Evolutionary conservation across 2,329 filamentous ascomycete species (phyloP).

Genomic region (Penicillium frequentans): DNA sequence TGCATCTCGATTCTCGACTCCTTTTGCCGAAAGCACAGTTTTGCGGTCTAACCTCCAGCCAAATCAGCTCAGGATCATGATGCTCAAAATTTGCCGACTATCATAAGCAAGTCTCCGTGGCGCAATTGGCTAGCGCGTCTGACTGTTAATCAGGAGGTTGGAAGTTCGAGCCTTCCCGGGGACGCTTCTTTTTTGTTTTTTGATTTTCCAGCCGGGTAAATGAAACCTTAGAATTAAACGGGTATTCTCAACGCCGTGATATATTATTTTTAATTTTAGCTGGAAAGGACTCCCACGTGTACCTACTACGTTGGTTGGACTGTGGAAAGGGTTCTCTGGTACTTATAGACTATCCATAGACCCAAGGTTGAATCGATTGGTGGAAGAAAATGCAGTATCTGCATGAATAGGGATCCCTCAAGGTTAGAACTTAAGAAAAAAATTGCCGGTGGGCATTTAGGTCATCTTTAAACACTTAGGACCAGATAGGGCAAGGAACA

Average conservation of each 20-base stretch:
- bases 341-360: no score
- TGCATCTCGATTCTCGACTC: not conserved
- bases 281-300: no score
- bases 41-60: not conserved
- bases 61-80: not conserved
- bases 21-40: not conserved
- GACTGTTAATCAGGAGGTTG: slow-evolving; percentile 36
- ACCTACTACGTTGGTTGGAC: no score
- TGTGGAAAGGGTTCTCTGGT: no score
- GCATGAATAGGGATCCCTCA: no score
- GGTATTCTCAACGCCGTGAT: not conserved
- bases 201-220: not conserved
- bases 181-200: slow-evolving; percentile 23
- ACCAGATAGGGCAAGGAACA: no score
- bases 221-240: not conserved
- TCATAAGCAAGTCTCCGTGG: slow-evolving; percentile 21
- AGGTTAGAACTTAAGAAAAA: no score
- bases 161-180: slow-evolving; percentile 46
- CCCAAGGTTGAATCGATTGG: no score
- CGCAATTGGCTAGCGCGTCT: slow-evolving; percentile 30
- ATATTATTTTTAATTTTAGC: no score
- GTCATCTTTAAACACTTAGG: no score
- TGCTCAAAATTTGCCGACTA: not conserved
- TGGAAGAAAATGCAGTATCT: no score
- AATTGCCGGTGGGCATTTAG: no score